Base-by-base conservation (phyloP, 164 flowering plant genomes). In the Magnolia officinalis region DNA sequence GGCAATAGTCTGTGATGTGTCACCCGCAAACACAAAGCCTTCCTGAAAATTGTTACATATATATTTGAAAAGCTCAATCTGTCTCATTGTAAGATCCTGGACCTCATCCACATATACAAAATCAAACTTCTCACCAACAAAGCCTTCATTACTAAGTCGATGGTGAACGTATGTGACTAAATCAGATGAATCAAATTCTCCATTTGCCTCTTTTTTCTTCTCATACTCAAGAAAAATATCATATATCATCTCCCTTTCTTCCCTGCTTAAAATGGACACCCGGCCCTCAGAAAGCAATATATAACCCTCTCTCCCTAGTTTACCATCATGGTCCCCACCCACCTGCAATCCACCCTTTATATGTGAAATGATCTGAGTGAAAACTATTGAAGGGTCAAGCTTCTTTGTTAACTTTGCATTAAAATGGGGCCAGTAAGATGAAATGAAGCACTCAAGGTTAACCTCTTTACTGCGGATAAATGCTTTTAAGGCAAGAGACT, bases 101-200 rank as follows among this genome's bases (percentile, higher is more conserved):
- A 91, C 97, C 77, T 92, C 97, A 80, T 92, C 97, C 63, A 92
- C 83, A 78, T 91, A 92, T 0, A 91, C 91, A 80, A 86, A 92
- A 77, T 92, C 91, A 80, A 92, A 77, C 21, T 72, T 58, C 23
- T 84, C 87, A 26, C 92, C 92, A n/a, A 26, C 72, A 67, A 81
- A 86, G 4, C 61, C 75, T 72, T 77, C 85, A 68, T 75, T 13
- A 52, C 72, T 74, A 4, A 92, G 82, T 26, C 94, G 88, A 11
- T 26, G 67, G 76, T 90, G 92, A 76, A 92, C 86, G 82, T 92
- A 90, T 73, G 71, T 85, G 8, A 91, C 94, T 8, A 92, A 72
- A 83, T 92, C 97, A 58, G 91, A 87, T 76, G 89, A 52, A 81
- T 92, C 97, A 86, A 83, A 92, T 6, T 90, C 90, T 76, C 93